phyloP scores from a whole-genome alignment of 2,329 filamentous ascomycete species.

The Beauveria medogensis region DNA sequence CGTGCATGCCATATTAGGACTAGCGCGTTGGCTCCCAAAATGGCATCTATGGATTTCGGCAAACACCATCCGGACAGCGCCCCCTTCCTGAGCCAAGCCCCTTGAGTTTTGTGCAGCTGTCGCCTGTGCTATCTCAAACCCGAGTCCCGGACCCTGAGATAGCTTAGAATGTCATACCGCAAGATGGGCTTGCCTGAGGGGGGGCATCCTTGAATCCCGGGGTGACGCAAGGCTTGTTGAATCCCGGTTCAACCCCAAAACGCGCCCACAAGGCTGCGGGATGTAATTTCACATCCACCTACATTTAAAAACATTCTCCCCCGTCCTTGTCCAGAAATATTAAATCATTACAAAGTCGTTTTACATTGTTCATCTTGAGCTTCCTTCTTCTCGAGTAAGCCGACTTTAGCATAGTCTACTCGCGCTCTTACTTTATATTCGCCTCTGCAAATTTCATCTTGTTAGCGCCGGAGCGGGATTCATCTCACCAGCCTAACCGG shows the following conservation, averaged over 20 bases:
- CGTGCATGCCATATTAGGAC: constrained; percentile 1
- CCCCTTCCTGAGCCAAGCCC: neutral
- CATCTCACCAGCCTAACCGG: constrained; percentile 1
- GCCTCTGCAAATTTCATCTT: neutral
- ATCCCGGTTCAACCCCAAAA: constrained; percentile 1
- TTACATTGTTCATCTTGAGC: neutral
- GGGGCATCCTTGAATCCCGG: neutral
- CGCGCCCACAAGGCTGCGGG: constrained; percentile 3
- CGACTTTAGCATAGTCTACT: neutral
- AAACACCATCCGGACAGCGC: constrained; percentile 4
- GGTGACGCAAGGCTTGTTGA: constrained; percentile 7
- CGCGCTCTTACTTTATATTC: neutral
- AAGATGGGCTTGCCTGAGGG: neutral
- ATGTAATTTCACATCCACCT: constrained; percentile 2
- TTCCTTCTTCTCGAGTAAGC: neutral
- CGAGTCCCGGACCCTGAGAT: constrained; percentile 4
- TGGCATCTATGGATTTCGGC: neutral
- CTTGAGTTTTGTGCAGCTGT: neutral
- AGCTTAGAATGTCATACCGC: neutral
- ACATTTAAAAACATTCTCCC: constrained; percentile 9
- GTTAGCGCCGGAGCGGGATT: constrained; percentile 5
- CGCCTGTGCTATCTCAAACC: neutral
- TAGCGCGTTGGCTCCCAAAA: neutral
- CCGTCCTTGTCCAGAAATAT: neutral
- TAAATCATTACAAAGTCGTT: neutral